Evolutionary conservation across 2,329 filamentous ascomycete genomes (phyloP), one percentile per base, ranked within the genome.

Genomic region (Thielaviopsis cerberus): DNA sequence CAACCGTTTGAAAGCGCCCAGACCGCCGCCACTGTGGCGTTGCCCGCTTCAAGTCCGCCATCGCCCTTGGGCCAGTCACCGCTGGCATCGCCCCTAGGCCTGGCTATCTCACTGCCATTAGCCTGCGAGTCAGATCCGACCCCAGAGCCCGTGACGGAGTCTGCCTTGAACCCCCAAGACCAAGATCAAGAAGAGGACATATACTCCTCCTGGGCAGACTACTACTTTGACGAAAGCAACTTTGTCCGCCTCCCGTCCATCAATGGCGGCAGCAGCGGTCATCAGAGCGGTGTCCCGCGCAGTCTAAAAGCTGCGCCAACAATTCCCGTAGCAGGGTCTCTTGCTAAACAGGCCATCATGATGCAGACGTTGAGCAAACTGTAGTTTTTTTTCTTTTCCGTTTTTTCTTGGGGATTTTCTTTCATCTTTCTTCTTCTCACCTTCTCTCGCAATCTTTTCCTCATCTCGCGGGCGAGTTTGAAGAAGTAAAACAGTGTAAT

Each of bases 221-320:
- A 68, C 22, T 69, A 68, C 54, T 67, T 69, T 61, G 66, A 67
- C 25, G 57, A 66, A 22, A 54, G 37, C 11, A 62, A 62, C 52
- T 62, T 62, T 23, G 17, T 26, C 5, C 25, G 52, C 24, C 53
- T 58, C 17, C 25, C 11, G 27, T 15, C 17, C 15, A 11, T 17
- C 50, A 22, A 20, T 10, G 41, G 15, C 10, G 25, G 20, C 25
- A n/a, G 37, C 27, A 54, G 34, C 5, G n/a, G 6, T 6, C 41
- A 48, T n/a, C 41, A 48, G 8, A 22, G 41, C 3, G 7, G 20
- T 22, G 41, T 48, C 17, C 41, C 41, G 41, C 41, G 41, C 1
- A 48, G 41, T 17, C 7, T 48, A 6, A 48, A 20, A 22, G n/a
- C 41, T 1, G n/a, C 41, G 6, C 4, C 27, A 11, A 30, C 34